A percentile compares a stretch with the other conserved stretches of the same genome.
These are phyloP conservation scores for Neonectria neomacrospora DNA, from an alignment of 2,329 filamentous ascomycete genomes.

Conservation along the genomic window DNA sequence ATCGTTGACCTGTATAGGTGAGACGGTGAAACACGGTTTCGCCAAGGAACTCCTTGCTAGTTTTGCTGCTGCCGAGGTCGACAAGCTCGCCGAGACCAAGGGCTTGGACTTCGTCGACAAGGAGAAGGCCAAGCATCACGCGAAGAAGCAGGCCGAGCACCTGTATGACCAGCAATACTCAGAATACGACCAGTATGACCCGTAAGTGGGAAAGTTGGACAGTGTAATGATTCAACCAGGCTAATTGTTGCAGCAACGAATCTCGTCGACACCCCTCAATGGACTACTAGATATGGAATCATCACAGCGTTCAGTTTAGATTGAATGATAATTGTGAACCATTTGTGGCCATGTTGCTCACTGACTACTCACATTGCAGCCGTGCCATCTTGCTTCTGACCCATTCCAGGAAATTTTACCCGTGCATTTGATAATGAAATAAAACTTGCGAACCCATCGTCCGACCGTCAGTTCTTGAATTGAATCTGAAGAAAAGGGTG, in stretches of 20 bases:
- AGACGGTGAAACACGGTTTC: slow-evolving; percentile 76
- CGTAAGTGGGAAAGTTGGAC: slow-evolving; percentile 55
- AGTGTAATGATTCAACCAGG: neutral
- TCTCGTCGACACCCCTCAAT: slow-evolving; percentile 26
- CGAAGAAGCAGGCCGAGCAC: slow-evolving; percentile 66
- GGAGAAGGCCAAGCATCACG: slow-evolving; percentile 68
- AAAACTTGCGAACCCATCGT: too few species aligned
- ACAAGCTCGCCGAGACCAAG: slow-evolving; percentile 79
- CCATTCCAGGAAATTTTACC: too few species aligned
- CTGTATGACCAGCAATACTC: slow-evolving; percentile 69
- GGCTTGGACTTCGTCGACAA: slow-evolving; percentile 69
- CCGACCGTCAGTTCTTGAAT: too few species aligned
- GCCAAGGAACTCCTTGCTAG: slow-evolving; percentile 82
- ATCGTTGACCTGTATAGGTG: slow-evolving; percentile 7
- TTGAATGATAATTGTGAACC: neutral
- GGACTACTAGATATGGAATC: slow-evolving; percentile 42
- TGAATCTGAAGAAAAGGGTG: too few species aligned
- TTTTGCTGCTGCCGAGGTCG: slow-evolving; percentile 78
- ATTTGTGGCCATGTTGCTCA: neutral
- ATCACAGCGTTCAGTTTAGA: neutral
- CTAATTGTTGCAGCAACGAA: slow-evolving; percentile 40
- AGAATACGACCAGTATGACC: slow-evolving; percentile 62
- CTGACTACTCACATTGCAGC: too few species aligned
- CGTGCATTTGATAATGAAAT: too few species aligned
- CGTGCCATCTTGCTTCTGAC: too few species aligned